phyloP scores from a whole-genome alignment of 2,329 filamentous ascomycete genomes.

The Claviceps sp. region DNA sequence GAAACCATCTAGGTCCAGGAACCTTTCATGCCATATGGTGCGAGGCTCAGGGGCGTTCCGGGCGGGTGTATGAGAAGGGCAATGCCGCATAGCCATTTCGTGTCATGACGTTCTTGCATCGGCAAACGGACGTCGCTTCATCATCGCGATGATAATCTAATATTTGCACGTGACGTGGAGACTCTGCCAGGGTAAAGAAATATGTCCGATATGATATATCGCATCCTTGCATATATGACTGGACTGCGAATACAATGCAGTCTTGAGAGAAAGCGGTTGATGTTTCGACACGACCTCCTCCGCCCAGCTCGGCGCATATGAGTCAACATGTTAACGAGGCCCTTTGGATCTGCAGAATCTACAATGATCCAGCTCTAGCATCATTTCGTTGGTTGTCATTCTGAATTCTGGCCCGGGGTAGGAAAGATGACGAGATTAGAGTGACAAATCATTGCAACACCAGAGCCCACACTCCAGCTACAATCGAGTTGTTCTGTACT shows the following conservation, averaged over 20 bases:
- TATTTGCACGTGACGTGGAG: neutral
- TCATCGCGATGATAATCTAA: neutral
- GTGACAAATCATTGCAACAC: neutral
- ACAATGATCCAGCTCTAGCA: too few relatives aligned
- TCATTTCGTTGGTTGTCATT: too few relatives aligned
- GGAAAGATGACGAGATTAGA: neutral
- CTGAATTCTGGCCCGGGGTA: too few relatives aligned
- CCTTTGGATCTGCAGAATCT: too few relatives aligned
- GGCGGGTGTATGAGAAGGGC: neutral
- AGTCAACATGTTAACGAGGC: too few relatives aligned
- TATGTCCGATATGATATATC: neutral
- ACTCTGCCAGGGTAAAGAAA: neutral
- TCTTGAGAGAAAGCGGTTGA: too few relatives aligned
- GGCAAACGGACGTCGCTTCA: neutral
- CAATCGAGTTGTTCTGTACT: neutral
- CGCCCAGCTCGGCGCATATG: too few relatives aligned
- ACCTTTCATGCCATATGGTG: neutral
- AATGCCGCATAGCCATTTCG: too few relatives aligned
- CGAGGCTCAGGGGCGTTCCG: neutral
- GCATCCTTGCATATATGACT: too few relatives aligned
- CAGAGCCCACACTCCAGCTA: neutral
- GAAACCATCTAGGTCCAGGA: neutral
- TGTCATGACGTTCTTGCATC: too few relatives aligned
- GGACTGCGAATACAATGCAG: too few relatives aligned
- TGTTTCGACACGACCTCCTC: too few relatives aligned